Base-by-base conservation (phyloP, 2,329 filamentous ascomycete genomes). In the Tolypocladium pustulatum region DNA sequence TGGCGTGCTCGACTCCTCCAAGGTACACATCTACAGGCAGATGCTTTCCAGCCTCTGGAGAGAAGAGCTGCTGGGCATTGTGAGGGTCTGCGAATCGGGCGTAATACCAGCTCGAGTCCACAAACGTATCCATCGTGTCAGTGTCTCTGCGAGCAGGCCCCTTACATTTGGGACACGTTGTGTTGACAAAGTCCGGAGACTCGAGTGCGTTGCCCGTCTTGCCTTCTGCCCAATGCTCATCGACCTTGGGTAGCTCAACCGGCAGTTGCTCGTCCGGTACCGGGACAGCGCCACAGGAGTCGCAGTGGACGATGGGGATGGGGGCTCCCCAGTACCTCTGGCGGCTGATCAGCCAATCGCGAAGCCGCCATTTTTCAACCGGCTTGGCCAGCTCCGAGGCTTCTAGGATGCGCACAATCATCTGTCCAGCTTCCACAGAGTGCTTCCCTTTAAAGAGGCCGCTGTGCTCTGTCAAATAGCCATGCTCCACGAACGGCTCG, bases 61-160 rank as follows among this genome's bases (percentile, higher is more conserved):
- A 84, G 62, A 95, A 85, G 0, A 84, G 85, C 17, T 76, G 70
- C 2, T 79, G 67, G 17, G 76, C 64, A 64, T 94, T 92, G 22
- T 84, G 76, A 1, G 88, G 77, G 65, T 95, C 90, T 34, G 86
- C 73, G 65, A 91, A 96, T 15, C 90, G 83, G 74, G 92, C 84
- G 67, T 87, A 96, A 72, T 96, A 96, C 91, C 91, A 96, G 57
- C 91, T 95, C 1, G 91, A 96, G 73, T 96, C 91, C 61, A 96
- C 91, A 73, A 96, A 96, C 0, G 91, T 96, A 71, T 96, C 91
- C 91, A 96, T 96, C 3, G 91, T 96, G 70, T 96, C 91, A 0
- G 91, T 96, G 63, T 96, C 91, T 62, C 91, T 82, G 69, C 85
- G 88, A 8, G 90, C 91, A 30, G 83, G 74, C 1, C 81, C 79